phyloP scores from a whole-genome alignment of 2,329 filamentous ascomycete genomes.

The Penicillium corylophilum region DNA sequence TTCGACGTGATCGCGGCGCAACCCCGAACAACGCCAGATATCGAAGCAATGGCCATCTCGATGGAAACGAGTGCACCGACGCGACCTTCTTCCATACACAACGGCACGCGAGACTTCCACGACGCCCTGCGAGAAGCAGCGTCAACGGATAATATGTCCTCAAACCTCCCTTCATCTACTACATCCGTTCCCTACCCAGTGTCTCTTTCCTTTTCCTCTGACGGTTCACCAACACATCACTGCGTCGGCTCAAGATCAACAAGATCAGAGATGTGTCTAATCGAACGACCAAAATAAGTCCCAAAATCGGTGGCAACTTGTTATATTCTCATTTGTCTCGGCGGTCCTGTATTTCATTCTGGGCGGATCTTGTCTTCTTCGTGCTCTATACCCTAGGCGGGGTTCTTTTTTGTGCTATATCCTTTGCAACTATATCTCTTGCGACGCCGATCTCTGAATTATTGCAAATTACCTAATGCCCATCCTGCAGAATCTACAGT shows the following conservation, averaged over 20 bases:
- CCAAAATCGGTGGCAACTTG: background rate
- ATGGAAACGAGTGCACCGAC: background rate
- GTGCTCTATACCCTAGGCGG: background rate
- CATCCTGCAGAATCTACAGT: background rate
- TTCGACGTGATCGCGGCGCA: slow-evolving; percentile 8
- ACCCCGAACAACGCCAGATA: background rate
- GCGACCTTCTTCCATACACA: background rate
- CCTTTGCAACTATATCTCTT: background rate
- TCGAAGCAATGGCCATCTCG: background rate
- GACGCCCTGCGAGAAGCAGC: slow-evolving; percentile 15
- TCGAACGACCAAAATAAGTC: slow-evolving; percentile 3
- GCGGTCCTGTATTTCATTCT: background rate
- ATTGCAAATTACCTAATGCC: background rate
- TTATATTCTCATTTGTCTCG: background rate
- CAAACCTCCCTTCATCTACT: background rate
- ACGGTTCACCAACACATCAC: background rate
- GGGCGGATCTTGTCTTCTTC: background rate
- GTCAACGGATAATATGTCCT: slow-evolving; percentile 5
- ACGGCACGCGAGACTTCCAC: slow-evolving; percentile 17
- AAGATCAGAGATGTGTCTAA: slow-evolving; percentile 8
- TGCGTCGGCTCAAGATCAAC: slow-evolving; percentile 7
- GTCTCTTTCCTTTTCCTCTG: background rate
- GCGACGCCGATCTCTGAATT: background rate
- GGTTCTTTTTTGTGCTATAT: background rate
- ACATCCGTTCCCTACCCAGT: background rate